phyloP scores from a whole-genome alignment of 805 yeast species.

The Yarrowia hollandica region DNA sequence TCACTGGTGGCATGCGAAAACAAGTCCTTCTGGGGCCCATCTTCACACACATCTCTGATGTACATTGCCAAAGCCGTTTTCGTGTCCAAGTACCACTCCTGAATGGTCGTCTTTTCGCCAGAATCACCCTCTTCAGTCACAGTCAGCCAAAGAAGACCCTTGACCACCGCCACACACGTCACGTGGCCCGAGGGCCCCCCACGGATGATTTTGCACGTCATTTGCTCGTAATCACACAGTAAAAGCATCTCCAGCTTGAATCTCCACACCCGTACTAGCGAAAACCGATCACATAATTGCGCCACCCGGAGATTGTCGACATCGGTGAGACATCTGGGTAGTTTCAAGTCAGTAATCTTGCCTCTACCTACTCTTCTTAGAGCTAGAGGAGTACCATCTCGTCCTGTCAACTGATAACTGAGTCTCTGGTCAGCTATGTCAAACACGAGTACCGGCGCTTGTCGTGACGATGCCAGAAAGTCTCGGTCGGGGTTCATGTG shows the following conservation, averaged over 20 bases:
- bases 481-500: conserved; percentile 24
- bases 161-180: conserved; percentile 10
- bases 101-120: background rate
- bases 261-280: conserved; percentile 13
- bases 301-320: conserved; percentile 13
- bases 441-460: conserved; percentile 7
- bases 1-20: conserved; percentile 6
- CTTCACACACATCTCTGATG: conserved; percentile 3
- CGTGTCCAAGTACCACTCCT: conserved; percentile 16
- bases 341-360: conserved; percentile 7
- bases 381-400: conserved; percentile 19
- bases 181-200: conserved; percentile 5
- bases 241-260: conserved; percentile 1
- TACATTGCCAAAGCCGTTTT: background rate
- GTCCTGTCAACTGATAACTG: conserved; percentile 8
- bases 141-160: conserved; percentile 11
- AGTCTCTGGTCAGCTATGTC: conserved; percentile 12
- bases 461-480: conserved; percentile 14
- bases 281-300: conserved; percentile 6
- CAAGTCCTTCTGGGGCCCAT: background rate
- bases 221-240: conserved; percentile 14
- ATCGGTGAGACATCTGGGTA: background rate
- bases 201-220: conserved; percentile 13
- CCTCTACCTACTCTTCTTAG: conserved; percentile 15
- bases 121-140: background rate